Evolutionary conservation across 192 early-diverging fungal genomes (phyloP).

Genomic region (Backusella australiensis): DNA sequence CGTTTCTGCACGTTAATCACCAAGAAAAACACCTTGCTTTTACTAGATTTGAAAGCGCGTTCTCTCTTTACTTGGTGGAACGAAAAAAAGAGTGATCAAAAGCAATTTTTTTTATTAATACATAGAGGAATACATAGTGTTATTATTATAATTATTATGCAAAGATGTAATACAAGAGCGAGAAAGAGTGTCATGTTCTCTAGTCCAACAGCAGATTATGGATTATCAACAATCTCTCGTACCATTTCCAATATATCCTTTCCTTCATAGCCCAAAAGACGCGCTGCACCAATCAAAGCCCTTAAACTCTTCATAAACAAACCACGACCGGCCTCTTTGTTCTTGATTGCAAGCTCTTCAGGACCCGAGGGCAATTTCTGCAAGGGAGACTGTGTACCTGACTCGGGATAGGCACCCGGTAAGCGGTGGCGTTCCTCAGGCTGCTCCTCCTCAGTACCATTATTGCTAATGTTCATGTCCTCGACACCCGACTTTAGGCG

Average conservation of each 20-base stretch:
- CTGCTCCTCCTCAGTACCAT: background rate
- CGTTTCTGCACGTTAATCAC: too few relatives aligned
- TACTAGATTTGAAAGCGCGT: too few relatives aligned
- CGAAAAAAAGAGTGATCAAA: too few relatives aligned
- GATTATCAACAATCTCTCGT: conserved; percentile 24
- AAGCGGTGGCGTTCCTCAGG: background rate
- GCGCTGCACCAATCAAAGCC: conserved; percentile 26
- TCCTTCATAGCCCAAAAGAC: conserved; percentile 24
- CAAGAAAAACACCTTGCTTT: too few relatives aligned
- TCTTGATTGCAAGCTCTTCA: background rate
- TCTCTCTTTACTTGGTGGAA: too few relatives aligned
- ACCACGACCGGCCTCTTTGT: conserved; percentile 10
- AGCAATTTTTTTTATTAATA: too few relatives aligned
- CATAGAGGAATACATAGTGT: too few relatives aligned
- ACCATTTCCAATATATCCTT: conserved; percentile 31
- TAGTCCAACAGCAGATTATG: background rate
- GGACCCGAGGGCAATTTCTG: background rate
- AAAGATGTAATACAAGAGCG: too few relatives aligned
- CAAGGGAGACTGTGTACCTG: conserved; percentile 6
- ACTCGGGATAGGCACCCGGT: conserved; percentile 37
- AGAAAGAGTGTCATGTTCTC: too few relatives aligned
- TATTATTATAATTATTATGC: too few relatives aligned
- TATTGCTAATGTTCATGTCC: background rate
- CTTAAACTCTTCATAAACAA: conserved; percentile 30
- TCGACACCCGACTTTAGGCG: background rate